Evolutionary conservation across 2,329 filamentous ascomycete species (phyloP).

Genomic region (Fusarium agapanthi): DNA sequence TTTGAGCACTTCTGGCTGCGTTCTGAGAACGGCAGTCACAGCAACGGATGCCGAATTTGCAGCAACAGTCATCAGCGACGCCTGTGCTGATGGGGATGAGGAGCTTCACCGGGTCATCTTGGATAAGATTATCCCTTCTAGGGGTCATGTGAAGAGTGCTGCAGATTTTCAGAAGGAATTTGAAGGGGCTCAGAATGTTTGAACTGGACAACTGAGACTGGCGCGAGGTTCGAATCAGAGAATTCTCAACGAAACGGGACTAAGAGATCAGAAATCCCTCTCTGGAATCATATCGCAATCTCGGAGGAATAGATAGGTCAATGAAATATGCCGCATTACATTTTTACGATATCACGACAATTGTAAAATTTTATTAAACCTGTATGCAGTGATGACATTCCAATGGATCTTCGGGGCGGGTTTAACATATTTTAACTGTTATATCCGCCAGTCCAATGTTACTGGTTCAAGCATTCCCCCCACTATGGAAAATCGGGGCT

Average conservation of each 20-base stretch:
- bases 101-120: not conserved
- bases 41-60: slow-evolving; percentile 4
- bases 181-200: not conserved
- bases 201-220: not conserved
- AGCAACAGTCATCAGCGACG: not conserved
- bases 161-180: not conserved
- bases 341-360: not conserved
- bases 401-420: not conserved
- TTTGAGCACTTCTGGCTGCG: slow-evolving; percentile 1
- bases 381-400: not conserved
- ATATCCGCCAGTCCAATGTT: not conserved
- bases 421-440: fast-evolving
- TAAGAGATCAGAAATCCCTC: fast-evolving
- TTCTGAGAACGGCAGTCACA: not conserved
- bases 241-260: not conserved
- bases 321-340: not conserved
- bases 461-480: not conserved
- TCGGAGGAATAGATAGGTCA: fast-evolving
- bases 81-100: not conserved
- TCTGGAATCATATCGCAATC: no score
- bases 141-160: not conserved
- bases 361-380: not conserved
- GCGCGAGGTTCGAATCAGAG: not conserved
- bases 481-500: not conserved
- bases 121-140: not conserved